Conservation (phyloP, 2,329 filamentous ascomycete species). For the Pseudocercospora pini-densiflorae region DNA sequence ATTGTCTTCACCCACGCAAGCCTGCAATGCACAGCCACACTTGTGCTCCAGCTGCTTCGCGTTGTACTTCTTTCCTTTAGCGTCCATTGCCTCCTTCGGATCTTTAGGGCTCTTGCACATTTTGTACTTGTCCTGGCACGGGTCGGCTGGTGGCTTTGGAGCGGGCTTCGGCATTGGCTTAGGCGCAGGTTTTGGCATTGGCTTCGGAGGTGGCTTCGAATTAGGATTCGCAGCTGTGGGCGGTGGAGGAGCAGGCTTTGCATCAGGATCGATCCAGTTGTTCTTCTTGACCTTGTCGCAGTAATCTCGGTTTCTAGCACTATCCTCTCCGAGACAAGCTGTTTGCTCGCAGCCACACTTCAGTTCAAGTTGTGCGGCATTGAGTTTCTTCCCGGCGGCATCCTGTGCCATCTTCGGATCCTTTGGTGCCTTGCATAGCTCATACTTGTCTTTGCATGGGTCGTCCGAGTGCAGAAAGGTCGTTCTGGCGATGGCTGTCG, state of each 20-base stretch:
- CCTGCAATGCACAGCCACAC: not conserved
- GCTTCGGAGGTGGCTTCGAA: not conserved
- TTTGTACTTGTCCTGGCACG: not conserved
- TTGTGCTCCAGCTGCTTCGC: not conserved
- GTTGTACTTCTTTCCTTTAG: not conserved
- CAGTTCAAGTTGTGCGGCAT: not conserved
- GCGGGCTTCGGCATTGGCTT: not conserved
- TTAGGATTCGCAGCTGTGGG: not conserved
- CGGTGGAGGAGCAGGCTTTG: not conserved
- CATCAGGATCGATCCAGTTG: not conserved
- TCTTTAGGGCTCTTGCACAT: not conserved
- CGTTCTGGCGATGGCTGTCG: not conserved
- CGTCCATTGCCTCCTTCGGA: not conserved
- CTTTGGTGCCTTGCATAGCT: not conserved
- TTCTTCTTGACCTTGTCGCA: not conserved
- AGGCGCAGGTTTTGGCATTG: not conserved
- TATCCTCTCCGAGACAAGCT: not conserved
- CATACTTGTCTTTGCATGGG: not conserved
- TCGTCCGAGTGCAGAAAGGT: not conserved
- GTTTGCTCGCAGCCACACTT: not conserved
- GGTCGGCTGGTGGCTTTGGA: not conserved
- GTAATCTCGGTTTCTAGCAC: not conserved
- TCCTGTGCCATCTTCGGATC: not conserved
- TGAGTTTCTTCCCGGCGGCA: not conserved
- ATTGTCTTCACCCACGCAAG: not conserved